A percentile compares a stretch with the other conserved stretches of the same genome.
These are phyloP conservation scores for Saccharomycopsis fermentans DNA, from an alignment of 805 yeast species.

Conservation along the genomic window DNA sequence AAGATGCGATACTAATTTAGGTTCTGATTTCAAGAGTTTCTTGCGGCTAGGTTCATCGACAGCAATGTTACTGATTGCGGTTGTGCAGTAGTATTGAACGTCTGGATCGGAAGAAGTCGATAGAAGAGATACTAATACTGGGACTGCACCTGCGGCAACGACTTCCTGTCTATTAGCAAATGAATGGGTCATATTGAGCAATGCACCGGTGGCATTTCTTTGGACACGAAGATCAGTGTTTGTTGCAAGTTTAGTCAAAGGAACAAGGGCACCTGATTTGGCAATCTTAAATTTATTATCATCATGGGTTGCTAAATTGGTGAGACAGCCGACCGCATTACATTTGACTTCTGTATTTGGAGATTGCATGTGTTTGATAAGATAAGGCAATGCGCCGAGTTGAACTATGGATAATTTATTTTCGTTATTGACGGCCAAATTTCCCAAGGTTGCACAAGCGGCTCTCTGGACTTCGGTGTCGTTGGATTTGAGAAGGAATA, in stretches of 20 bases:
- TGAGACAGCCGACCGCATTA: constrained; percentile 97
- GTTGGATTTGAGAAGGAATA: constrained; percentile 71
- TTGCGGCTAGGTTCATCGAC: constrained; percentile 90
- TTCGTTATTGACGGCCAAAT: constrained; percentile 91
- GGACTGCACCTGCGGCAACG: constrained; percentile 97
- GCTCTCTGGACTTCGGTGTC: constrained; percentile 97
- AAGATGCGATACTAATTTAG: constrained; percentile 77
- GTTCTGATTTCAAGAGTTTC: constrained; percentile 83
- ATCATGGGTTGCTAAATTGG: constrained; percentile 96
- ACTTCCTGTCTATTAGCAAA: constrained; percentile 92
- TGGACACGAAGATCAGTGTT: constrained; percentile 93
- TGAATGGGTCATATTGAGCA: constrained; percentile 96
- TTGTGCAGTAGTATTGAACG: constrained; percentile 96
- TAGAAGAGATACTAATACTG: constrained; percentile 81
- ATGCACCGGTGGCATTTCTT: constrained; percentile 97
- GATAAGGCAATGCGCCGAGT: constrained; percentile 96
- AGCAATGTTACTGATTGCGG: constrained; percentile 93
- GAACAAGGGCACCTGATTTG: constrained; percentile 88
- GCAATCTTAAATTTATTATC: constrained; percentile 95
- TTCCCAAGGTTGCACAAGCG: constrained; percentile 98
- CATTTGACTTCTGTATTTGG: constrained; percentile 97
- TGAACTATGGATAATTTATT: constrained; percentile 90
- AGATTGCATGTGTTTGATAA: constrained; percentile 95
- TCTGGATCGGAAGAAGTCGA: constrained; percentile 78
- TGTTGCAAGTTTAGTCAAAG: constrained; percentile 88